Evolutionary conservation across 2,329 filamentous ascomycete genomes (phyloP).

Genomic region (Pleurostoma richardsiae): DNA sequence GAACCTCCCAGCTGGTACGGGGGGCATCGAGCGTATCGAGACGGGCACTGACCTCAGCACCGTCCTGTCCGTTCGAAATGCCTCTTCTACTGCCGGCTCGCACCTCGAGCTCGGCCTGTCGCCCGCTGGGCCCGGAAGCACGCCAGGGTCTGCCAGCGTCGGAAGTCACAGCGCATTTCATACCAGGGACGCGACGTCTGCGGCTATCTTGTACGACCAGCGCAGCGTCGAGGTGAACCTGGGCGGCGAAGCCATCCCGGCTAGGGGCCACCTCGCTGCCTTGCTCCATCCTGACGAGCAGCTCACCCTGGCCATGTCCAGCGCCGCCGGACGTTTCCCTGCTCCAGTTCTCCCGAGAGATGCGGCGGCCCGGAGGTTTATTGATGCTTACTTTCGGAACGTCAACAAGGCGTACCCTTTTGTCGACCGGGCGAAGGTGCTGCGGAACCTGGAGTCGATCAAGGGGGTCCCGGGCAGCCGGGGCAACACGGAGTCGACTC

Average conservation of each 20-base stretch:
- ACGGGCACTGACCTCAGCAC: constrained; percentile 24
- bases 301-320: background rate
- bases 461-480: constrained; percentile 14
- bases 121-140: background rate
- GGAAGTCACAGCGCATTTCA: background rate
- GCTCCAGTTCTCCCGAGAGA: constrained; percentile 11
- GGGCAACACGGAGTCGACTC: constrained; percentile 23
- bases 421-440: constrained; percentile 28
- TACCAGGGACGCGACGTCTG: background rate
- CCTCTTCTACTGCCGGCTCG: background rate
- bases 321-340: background rate
- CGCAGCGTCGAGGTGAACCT: background rate
- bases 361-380: constrained; percentile 23
- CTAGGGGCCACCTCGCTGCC: background rate
- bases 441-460: constrained; percentile 25
- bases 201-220: background rate
- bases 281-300: background rate
- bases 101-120: background rate
- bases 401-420: constrained; percentile 41
- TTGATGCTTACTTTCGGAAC: constrained; percentile 39
- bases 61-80: constrained; percentile 1
- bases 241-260: background rate
- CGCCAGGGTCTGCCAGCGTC: background rate
- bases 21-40: constrained; percentile 26
- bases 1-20: constrained; percentile 12